These are phyloP conservation scores for Dryadomyces sulphureus DNA, from an alignment of 2,329 filamentous ascomycete species.

Conservation along the genomic window DNA sequence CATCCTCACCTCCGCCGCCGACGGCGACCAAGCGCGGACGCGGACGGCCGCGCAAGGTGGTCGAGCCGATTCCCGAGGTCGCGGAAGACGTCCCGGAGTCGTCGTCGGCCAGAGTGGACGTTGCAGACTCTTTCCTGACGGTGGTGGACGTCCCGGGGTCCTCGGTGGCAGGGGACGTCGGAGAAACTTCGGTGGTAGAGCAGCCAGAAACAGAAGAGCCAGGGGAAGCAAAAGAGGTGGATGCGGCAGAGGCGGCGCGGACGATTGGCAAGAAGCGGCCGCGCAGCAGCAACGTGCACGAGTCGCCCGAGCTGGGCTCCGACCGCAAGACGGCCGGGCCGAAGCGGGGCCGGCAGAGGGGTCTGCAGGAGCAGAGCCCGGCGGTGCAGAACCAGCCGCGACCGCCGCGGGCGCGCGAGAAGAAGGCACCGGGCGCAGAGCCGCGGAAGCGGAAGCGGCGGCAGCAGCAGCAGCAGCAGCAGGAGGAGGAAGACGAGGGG, in stretches of 20 bases:
- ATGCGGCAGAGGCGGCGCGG: slow-evolving; percentile 26
- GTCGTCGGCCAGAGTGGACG: too few relatives aligned
- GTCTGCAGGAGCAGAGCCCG: slow-evolving; percentile 20
- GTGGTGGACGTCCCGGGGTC: too few relatives aligned
- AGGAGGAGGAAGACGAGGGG: slow-evolving; percentile 2
- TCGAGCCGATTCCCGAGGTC: background rate
- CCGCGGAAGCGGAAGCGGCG: background rate
- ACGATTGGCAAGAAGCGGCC: slow-evolving; percentile 27
- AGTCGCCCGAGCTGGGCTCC: slow-evolving; percentile 28
- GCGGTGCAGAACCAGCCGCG: slow-evolving; percentile 25
- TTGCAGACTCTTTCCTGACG: too few relatives aligned
- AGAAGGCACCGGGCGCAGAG: background rate
- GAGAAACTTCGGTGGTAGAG: slow-evolving; percentile 4
- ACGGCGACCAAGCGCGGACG: background rate
- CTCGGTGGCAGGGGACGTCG: too few relatives aligned
- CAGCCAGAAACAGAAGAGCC: slow-evolving; percentile 10
- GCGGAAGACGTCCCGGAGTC: too few relatives aligned
- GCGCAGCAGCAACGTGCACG: slow-evolving; percentile 19
- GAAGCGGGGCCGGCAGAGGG: slow-evolving; percentile 22
- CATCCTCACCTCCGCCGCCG: slow-evolving; percentile 1
- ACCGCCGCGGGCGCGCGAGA: slow-evolving; percentile 7
- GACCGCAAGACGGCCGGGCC: slow-evolving; percentile 18
- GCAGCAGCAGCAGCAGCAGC: background rate
- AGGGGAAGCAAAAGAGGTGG: slow-evolving; percentile 28
- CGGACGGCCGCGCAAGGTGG: background rate